phyloP scores from a whole-genome alignment of 2,329 filamentous ascomycete species.

The Colletotrichum somersetense region DNA sequence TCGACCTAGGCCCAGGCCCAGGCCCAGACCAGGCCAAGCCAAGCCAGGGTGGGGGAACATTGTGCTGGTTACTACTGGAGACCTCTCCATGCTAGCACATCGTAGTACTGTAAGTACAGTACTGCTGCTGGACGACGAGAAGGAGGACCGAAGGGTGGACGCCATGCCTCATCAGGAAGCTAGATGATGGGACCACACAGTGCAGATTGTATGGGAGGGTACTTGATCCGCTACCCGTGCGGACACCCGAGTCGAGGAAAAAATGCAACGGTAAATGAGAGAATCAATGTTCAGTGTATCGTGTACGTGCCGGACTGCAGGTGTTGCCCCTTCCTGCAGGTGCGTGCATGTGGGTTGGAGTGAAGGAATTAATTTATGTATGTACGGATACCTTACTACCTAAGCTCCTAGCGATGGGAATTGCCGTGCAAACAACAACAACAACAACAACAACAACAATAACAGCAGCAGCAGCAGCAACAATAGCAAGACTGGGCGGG shows the following conservation, averaged over 20 bases:
- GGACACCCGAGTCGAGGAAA: slow-evolving; percentile 27
- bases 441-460: background rate
- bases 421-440: background rate
- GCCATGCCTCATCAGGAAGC: slow-evolving; percentile 29
- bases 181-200: slow-evolving; percentile 24
- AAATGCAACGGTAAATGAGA: slow-evolving; percentile 26
- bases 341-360: background rate
- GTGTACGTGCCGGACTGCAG: slow-evolving; percentile 14
- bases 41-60: background rate
- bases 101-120: no score
- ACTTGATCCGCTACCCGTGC: slow-evolving; percentile 35
- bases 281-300: slow-evolving; percentile 28
- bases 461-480: background rate
- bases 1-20: background rate
- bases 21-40: no score
- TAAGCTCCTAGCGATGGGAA: background rate
- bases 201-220: background rate
- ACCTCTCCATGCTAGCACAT: background rate
- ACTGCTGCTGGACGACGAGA: background rate
- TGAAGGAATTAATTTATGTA: background rate
- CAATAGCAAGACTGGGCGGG: background rate
- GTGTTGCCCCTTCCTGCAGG: slow-evolving; percentile 7
- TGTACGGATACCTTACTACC: background rate
- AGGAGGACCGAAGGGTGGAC: slow-evolving; percentile 7
- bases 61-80: background rate